A percentile compares a stretch with the other conserved stretches of the same genome.
These are phyloP conservation scores for Typha latifolia DNA, from an alignment of 176 grass and related monocot species.

Conservation along the genomic window DNA sequence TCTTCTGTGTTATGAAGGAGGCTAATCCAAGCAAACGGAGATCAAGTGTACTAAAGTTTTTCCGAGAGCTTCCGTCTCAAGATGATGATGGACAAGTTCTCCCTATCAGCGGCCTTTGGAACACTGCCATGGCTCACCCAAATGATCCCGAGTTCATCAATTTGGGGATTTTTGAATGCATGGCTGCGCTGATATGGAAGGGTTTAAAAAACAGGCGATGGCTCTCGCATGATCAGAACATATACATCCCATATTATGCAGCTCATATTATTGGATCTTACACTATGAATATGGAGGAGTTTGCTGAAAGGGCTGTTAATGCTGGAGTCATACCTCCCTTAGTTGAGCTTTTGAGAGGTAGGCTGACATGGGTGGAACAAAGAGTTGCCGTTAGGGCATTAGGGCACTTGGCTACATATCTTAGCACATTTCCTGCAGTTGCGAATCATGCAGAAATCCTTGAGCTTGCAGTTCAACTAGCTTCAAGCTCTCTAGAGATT, in stretches of 20 bases:
- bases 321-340: conserved; percentile 85
- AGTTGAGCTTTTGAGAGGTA: conserved; percentile 90
- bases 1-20: conserved; percentile 99
- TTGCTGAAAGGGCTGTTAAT: conserved; percentile 84
- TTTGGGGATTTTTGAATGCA: conserved; percentile 94
- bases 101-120: conserved; percentile 94
- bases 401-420: conserved; percentile 95
- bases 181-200: conserved; percentile 96
- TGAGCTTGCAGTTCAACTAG: conserved; percentile 93
- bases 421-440: conserved; percentile 75
- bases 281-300: conserved; percentile 99
- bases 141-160: conserved; percentile 97
- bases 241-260: conserved; percentile 96
- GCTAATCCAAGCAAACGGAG: conserved; percentile 79
- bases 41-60: conserved; percentile 84
- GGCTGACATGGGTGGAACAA: conserved; percentile 99
- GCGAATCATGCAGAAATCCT: conserved; percentile 87
- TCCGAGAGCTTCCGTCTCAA: conserved; percentile 88
- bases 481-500: conserved; percentile 88
- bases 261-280: conserved; percentile 98
- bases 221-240: conserved; percentile 98
- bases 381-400: conserved; percentile 92
- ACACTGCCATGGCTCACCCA: conserved; percentile 95
- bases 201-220: conserved; percentile 94
- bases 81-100: conserved; percentile 95